A percentile compares a stretch with the other conserved stretches of the same genome.
phyloP scores from a whole-genome alignment of 192 early-diverging fungal species.

The Backusella tuberculispora region DNA sequence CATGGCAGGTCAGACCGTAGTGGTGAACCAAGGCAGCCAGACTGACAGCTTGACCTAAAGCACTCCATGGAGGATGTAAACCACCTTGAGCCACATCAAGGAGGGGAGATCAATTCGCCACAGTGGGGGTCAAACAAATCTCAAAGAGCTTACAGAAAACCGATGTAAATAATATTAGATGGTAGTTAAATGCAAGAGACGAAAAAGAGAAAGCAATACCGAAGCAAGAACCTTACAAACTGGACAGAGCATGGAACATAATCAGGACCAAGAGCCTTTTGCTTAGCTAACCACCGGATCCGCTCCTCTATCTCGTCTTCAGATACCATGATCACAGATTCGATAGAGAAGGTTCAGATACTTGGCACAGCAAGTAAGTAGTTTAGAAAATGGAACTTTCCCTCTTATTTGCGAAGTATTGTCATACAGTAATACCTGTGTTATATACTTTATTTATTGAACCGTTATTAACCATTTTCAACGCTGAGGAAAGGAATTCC shows the following conservation, averaged over 20 bases:
- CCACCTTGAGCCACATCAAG: background rate
- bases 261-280: slow-evolving; percentile 30
- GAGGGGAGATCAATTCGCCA: background rate
- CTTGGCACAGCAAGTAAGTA: too few relatives aligned
- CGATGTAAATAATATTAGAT: slow-evolving; percentile 8
- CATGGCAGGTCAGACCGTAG: too few relatives aligned
- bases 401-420: too few relatives aligned
- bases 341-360: background rate
- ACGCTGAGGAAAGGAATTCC: too few relatives aligned
- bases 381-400: too few relatives aligned
- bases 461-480: too few relatives aligned
- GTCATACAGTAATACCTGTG: too few relatives aligned
- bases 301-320: background rate
- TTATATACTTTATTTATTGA: too few relatives aligned
- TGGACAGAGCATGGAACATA: slow-evolving; percentile 29
- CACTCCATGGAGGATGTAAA: too few relatives aligned
- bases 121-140: background rate
- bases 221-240: background rate
- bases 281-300: too few relatives aligned
- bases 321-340: background rate
- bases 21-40: too few relatives aligned
- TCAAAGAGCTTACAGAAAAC: slow-evolving; percentile 25
- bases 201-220: slow-evolving; percentile 6
- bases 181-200: slow-evolving; percentile 14
- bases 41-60: too few relatives aligned